Conservation (phyloP, 2,329 filamentous ascomycete genomes). For the Penicillium sp. region DNA sequence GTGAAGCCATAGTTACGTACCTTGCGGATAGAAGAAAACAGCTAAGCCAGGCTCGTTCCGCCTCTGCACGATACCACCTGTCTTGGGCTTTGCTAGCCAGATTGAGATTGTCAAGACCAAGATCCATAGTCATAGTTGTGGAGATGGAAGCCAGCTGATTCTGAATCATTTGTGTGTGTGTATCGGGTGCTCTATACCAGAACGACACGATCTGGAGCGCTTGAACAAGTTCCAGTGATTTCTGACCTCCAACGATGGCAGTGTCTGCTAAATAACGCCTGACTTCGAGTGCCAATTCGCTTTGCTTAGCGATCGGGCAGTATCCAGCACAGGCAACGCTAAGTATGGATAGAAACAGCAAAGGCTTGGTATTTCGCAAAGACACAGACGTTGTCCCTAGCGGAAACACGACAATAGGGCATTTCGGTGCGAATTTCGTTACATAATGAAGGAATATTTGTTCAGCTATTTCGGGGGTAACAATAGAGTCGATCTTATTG, state of each 20-base stretch:
- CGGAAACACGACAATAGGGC: slow-evolving; percentile 12
- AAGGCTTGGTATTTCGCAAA: slow-evolving; percentile 2
- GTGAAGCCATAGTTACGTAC: not conserved
- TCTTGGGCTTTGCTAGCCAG: not conserved
- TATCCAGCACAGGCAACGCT: slow-evolving; percentile 7
- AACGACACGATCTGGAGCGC: slow-evolving; percentile 11
- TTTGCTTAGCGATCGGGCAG: slow-evolving; percentile 6
- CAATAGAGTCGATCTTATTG: not conserved
- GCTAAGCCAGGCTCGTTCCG: not conserved
- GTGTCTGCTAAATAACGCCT: slow-evolving; percentile 4
- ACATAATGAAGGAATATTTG: slow-evolving; percentile 10
- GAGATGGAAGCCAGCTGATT: slow-evolving; percentile 11
- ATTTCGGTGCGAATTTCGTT: slow-evolving; percentile 9
- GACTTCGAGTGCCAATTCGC: slow-evolving; percentile 8
- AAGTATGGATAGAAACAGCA: not conserved
- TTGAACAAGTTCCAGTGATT: slow-evolving; percentile 16
- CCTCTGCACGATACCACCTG: not conserved
- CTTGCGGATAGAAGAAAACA: not conserved
- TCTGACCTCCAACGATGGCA: slow-evolving; percentile 12
- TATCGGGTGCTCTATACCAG: slow-evolving; percentile 17
- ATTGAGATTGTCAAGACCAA: slow-evolving; percentile 9
- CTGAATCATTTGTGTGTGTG: slow-evolving; percentile 7
- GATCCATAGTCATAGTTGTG: slow-evolving; percentile 11
- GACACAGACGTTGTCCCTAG: not conserved
- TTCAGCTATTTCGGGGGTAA: not conserved